A percentile compares a stretch with the other conserved stretches of the same genome.
Evolutionary conservation across 768 basidiomycete genomes (phyloP).

Genomic region (Brasilioporus rufonigricans): DNA sequence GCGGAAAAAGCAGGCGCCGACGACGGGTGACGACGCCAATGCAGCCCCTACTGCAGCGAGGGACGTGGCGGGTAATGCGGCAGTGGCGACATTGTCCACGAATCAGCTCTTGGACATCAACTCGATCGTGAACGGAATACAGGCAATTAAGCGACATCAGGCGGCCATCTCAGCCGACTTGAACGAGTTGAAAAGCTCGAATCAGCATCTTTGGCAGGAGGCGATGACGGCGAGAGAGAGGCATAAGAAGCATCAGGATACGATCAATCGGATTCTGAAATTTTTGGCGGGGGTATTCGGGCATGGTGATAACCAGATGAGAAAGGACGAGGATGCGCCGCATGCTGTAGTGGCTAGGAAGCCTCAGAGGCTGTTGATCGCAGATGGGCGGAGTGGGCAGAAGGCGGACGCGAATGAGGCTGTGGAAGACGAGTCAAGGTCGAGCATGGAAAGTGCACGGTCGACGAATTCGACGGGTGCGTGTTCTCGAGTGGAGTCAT

Average conservation of each 20-base stretch:
- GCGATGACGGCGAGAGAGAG: slow-evolving; percentile 72
- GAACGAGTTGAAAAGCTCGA: slow-evolving; percentile 82
- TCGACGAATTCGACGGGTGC: slow-evolving; percentile 14
- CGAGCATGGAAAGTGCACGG: slow-evolving; percentile 28
- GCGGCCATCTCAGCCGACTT: slow-evolving; percentile 87
- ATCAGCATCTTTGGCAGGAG: slow-evolving; percentile 92
- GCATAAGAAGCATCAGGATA: slow-evolving; percentile 93
- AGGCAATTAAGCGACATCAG: slow-evolving; percentile 89
- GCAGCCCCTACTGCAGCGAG: slow-evolving; percentile 4
- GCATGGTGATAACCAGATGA: slow-evolving; percentile 40
- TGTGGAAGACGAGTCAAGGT: slow-evolving; percentile 40
- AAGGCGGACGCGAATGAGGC: slow-evolving; percentile 37
- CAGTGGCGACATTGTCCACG: slow-evolving; percentile 32
- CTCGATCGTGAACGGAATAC: slow-evolving; percentile 76
- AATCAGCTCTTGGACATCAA: slow-evolving; percentile 72
- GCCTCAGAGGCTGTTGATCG: slow-evolving; percentile 66
- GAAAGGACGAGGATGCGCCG: slow-evolving; percentile 33
- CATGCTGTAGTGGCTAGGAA: slow-evolving; percentile 49
- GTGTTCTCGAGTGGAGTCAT: not conserved
- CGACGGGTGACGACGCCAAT: slow-evolving; percentile 35
- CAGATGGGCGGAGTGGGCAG: slow-evolving; percentile 40
- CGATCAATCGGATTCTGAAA: slow-evolving; percentile 91
- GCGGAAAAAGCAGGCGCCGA: slow-evolving; percentile 63
- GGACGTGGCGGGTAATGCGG: slow-evolving; percentile 13
- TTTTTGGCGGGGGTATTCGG: slow-evolving; percentile 94